A percentile compares a stretch with the other conserved stretches of the same genome.
Evolutionary conservation across 768 basidiomycete species (phyloP).

Genomic region (Russula sp.): DNA sequence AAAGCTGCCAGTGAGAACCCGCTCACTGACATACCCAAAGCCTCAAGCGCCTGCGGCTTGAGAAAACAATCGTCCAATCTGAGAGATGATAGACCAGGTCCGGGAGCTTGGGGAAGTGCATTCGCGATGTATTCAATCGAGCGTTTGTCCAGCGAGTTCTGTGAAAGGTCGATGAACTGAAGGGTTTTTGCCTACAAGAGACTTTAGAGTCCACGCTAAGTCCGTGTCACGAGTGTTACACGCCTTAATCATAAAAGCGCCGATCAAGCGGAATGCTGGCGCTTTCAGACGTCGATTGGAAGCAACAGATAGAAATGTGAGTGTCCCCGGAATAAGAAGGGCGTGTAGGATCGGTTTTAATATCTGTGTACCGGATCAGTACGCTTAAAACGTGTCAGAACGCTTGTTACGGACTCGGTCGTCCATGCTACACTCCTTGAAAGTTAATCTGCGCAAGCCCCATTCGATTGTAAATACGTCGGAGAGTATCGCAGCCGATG

Average conservation of each 20-base stretch:
- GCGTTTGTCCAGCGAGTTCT: constrained; percentile 78
- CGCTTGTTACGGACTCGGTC: constrained; percentile 48
- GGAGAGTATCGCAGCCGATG: constrained; percentile 71
- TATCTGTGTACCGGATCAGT: constrained; percentile 36
- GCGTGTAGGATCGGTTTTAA: constrained; percentile 89
- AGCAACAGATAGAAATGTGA: constrained; percentile 79
- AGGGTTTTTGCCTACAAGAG: constrained; percentile 57
- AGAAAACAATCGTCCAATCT: constrained; percentile 83
- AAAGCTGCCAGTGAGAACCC: neutral
- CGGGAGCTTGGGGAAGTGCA: constrained; percentile 48
- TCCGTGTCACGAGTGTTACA: constrained; percentile 24
- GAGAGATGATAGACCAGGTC: constrained; percentile 62
- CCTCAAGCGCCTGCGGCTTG: constrained; percentile 66
- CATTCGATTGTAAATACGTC: constrained; percentile 92
- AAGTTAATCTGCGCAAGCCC: constrained; percentile 78
- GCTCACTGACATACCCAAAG: constrained; percentile 51
- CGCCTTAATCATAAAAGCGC: constrained; percentile 69
- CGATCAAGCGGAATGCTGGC: constrained; percentile 69
- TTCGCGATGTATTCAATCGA: constrained; percentile 74
- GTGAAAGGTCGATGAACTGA: constrained; percentile 86
- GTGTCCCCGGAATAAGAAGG: constrained; percentile 70
- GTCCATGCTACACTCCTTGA: constrained; percentile 84
- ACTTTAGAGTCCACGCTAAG: neutral
- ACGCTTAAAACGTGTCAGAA: neutral
- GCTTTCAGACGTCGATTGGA: constrained; percentile 78